Base-by-base conservation (phyloP, 2,329 filamentous ascomycete genomes). In the Periglandula ipomoeae region DNA sequence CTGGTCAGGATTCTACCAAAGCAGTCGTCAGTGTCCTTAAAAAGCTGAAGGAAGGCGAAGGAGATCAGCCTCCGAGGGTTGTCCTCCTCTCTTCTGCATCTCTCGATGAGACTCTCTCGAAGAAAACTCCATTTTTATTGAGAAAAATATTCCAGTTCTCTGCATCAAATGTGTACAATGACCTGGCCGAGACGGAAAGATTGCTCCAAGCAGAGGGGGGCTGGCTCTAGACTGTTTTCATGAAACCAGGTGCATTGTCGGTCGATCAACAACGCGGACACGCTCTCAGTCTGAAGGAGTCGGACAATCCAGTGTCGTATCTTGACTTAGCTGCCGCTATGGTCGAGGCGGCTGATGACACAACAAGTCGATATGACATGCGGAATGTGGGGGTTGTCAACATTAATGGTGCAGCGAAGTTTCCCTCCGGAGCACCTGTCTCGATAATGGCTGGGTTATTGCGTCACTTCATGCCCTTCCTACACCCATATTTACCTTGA, bases 281-380 rank as follows among this genome's bases (percentile, higher is more conserved):
- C 53, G 50, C 46, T 40, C 53, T 76, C 10, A 70, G 56, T 22
- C 47, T 70, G 1, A 58, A 61, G 35, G 57, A 66, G 7, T 57
- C 70, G 44, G 59, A 69, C 44, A 65, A 59, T 4, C 65, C 65
- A 24, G 22, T 76, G 2, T 63, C 59, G 5, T 49, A 45, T 20
- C 26, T 46, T 26, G 47, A 49, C 34, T 39, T 49, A 5, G 40
- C 47, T 11, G 71, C 68, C 1, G 71, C 56, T 1, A 76, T 76
- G 73, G 61, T 75, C 17, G 72, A 76, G 56, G 67, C 66, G 5
- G 70, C 65, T 0, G 61, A 70, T 27, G 64, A 65, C 39, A 50
- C 54, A 10, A 56, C 61, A 2, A 60, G 59, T 2, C 43, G 47
- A 0, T 63, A 59, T 27, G 57, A 61, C 30, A 46, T 43, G 15